phyloP scores from a whole-genome alignment of 2,329 filamentous ascomycete species.

The Neonectria faginata region DNA sequence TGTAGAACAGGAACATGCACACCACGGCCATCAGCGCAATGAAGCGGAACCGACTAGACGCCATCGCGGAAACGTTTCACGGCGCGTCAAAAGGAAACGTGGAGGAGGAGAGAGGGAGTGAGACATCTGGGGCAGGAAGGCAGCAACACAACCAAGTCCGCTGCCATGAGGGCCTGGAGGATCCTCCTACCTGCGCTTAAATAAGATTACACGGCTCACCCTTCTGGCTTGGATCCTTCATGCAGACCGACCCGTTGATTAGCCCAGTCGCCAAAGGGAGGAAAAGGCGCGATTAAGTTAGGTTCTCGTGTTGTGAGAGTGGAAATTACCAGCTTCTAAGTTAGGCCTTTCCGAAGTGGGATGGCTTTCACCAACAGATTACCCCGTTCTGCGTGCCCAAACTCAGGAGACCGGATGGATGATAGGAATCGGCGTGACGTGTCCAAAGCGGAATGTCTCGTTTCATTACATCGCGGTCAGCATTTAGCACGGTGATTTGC shows the following conservation, averaged over 20 bases:
- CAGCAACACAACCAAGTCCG: not conserved
- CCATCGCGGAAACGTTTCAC: not conserved
- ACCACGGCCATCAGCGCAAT: not conserved
- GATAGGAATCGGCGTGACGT: not conserved
- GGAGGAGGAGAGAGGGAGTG: too few species aligned
- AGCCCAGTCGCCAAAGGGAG: not conserved
- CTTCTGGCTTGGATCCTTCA: not conserved
- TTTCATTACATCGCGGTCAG: not conserved
- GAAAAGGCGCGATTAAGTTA: not conserved
- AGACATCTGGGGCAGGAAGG: not conserved
- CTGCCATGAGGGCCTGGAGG: not conserved
- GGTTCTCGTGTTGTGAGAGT: not conserved
- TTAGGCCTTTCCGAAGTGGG: not conserved
- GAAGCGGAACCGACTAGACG: conserved; percentile 2
- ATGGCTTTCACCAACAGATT: not conserved
- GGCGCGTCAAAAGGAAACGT: not conserved
- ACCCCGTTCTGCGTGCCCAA: not conserved
- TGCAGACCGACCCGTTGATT: not conserved
- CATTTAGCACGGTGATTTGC: not conserved
- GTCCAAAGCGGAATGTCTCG: not conserved
- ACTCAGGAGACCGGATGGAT: too few species aligned
- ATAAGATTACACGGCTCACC: not conserved
- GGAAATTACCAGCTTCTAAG: not conserved
- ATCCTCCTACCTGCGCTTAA: not conserved
- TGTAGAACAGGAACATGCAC: conserved; percentile 2